Percentiles rank a stretch among this genome's conserved stretches.
Conservation (phyloP, 2,329 filamentous ascomycete species). For the Emmonsiellopsis sp. region DNA sequence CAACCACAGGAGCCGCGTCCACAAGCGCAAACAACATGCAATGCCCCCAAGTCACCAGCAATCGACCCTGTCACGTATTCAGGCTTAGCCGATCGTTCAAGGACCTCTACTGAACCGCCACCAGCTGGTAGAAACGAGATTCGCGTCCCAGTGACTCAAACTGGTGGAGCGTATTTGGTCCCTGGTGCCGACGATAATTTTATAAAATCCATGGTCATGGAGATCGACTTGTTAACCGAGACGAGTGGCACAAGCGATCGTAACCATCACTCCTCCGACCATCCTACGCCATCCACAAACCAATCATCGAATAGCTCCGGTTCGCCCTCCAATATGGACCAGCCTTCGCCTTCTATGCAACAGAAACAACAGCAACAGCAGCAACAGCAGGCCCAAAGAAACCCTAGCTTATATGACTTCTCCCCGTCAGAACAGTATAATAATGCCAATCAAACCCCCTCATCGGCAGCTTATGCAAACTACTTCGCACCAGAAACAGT, state of each 20-base stretch:
- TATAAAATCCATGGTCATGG: conserved; percentile 14
- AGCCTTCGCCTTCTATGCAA: conserved; percentile 18
- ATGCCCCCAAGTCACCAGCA: too few relatives aligned
- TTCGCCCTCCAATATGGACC: conserved; percentile 21
- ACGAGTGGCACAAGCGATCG: conserved; percentile 21
- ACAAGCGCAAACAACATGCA: neutral
- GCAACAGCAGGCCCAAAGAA: conserved; percentile 8
- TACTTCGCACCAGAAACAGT: conserved; percentile 12
- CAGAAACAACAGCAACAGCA: conserved; percentile 9
- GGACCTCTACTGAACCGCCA: neutral
- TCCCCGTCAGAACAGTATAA: neutral
- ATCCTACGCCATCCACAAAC: conserved; percentile 27
- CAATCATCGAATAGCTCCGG: conserved; percentile 30
- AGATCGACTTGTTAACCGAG: conserved; percentile 26
- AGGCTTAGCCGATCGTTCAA: too few relatives aligned
- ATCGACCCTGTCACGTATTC: too few relatives aligned
- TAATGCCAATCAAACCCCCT: neutral
- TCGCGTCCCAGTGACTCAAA: neutral
- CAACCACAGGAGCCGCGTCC: neutral
- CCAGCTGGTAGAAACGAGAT: neutral
- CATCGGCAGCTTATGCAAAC: conserved; percentile 8
- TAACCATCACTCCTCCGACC: conserved; percentile 23
- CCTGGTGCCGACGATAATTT: neutral
- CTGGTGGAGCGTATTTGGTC: neutral
- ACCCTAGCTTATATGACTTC: neutral